Evolutionary conservation across 768 basidiomycete genomes (phyloP).

Genomic region (Boletus pseudo-olivaceus): DNA sequence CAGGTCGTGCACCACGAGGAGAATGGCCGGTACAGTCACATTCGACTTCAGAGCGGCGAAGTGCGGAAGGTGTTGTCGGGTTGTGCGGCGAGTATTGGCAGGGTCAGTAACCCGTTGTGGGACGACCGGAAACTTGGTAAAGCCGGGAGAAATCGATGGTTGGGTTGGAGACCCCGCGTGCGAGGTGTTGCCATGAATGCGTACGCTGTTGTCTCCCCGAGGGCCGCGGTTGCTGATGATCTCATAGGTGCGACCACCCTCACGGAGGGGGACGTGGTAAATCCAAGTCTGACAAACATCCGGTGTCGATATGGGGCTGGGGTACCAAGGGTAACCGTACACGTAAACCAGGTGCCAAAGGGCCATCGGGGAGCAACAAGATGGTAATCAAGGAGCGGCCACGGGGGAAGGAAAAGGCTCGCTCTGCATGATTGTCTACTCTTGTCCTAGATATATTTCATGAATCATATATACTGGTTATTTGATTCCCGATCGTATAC

Average conservation of each 20-base stretch:
- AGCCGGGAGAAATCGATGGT: conserved; percentile 85
- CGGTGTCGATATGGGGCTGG: conserved; percentile 91
- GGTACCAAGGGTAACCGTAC: conserved; percentile 90
- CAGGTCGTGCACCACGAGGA: conserved; percentile 79
- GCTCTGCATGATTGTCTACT: background rate
- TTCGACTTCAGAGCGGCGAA: conserved; percentile 90
- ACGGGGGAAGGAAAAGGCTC: conserved; percentile 55
- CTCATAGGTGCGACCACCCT: conserved; percentile 75
- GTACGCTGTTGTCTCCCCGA: conserved; percentile 39
- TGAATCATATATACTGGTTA: background rate
- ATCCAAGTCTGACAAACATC: conserved; percentile 94
- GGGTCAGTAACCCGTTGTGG: conserved; percentile 89
- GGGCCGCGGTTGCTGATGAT: background rate
- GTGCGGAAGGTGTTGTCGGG: conserved; percentile 78
- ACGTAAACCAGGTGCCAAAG: conserved; percentile 87
- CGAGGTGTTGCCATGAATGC: conserved; percentile 98
- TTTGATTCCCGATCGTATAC: conserved; percentile 7
- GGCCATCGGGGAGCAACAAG: conserved; percentile 60
- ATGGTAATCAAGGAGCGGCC: conserved; percentile 86
- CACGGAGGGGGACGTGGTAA: conserved; percentile 98
- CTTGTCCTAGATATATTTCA: background rate
- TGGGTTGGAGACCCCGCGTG: conserved; percentile 80
- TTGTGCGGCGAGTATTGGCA: conserved; percentile 87
- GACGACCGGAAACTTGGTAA: conserved; percentile 84
- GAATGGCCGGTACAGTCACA: conserved; percentile 67